Evolutionary conservation across 768 basidiomycete species (phyloP).

Genomic region (Russula ochroleuca): DNA sequence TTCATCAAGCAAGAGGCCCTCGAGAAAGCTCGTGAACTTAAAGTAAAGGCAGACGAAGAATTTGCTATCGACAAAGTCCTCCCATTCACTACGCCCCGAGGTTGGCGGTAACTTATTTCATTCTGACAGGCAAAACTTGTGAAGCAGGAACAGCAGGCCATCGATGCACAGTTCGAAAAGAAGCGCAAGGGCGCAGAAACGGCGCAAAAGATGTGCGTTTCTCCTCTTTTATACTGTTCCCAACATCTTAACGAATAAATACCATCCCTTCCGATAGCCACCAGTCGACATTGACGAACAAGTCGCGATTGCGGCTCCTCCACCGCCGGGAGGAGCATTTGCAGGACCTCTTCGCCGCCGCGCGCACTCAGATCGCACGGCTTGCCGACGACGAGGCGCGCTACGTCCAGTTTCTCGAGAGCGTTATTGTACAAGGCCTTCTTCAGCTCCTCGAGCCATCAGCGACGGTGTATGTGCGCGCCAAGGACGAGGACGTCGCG

Average conservation of each 20-base stretch:
- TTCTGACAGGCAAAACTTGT: slow-evolving; percentile 83
- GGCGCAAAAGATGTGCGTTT: slow-evolving; percentile 88
- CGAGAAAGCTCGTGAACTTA: slow-evolving; percentile 96
- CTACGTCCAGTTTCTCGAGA: slow-evolving; percentile 80
- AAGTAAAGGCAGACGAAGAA: slow-evolving; percentile 97
- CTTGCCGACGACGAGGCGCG: slow-evolving; percentile 61
- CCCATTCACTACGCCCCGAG: background rate
- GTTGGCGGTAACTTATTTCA: background rate
- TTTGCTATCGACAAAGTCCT: slow-evolving; percentile 95
- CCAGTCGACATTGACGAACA: slow-evolving; percentile 95
- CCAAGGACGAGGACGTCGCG: slow-evolving; percentile 58
- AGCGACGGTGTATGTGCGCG: slow-evolving; percentile 62
- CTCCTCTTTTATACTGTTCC: background rate
- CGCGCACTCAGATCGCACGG: slow-evolving; percentile 57
- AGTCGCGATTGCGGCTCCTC: slow-evolving; percentile 84
- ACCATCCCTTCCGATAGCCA: slow-evolving; percentile 47
- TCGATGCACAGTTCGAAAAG: slow-evolving; percentile 94
- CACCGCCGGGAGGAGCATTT: slow-evolving; percentile 90
- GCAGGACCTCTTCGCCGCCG: slow-evolving; percentile 77
- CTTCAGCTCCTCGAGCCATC: slow-evolving; percentile 75
- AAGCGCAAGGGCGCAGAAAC: slow-evolving; percentile 92
- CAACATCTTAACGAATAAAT: background rate
- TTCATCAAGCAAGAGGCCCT: slow-evolving; percentile 99
- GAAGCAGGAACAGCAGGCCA: slow-evolving; percentile 90
- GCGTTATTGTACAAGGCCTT: slow-evolving; percentile 79